Conservation (phyloP, 2,329 filamentous ascomycete genomes). For the Elsinoe arachidis region DNA sequence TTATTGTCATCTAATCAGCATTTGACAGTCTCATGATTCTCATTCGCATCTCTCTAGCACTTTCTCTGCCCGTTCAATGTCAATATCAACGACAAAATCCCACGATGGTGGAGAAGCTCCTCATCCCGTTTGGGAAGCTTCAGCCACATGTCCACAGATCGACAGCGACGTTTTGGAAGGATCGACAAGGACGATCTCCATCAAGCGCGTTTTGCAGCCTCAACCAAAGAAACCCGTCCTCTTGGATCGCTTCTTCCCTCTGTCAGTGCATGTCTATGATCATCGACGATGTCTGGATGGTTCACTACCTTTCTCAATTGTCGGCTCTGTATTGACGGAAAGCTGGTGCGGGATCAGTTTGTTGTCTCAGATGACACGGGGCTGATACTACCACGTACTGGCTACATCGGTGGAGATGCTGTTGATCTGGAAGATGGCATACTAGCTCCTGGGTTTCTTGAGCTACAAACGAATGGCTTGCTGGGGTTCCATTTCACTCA, state of each 20-base stretch:
- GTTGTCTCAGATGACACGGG: constrained; percentile 39
- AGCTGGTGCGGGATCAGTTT: constrained; percentile 36
- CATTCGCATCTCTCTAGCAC: background rate
- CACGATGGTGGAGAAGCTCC: constrained; percentile 1
- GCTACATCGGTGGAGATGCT: constrained; percentile 37
- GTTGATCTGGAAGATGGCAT: constrained; percentile 43
- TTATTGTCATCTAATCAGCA: background rate
- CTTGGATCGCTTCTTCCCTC: background rate
- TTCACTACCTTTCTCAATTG: constrained; percentile 41
- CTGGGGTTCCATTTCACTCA: constrained; percentile 48
- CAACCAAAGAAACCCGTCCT: background rate
- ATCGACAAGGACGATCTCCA: background rate
- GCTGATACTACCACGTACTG: constrained; percentile 33
- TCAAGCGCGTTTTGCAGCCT: constrained; percentile 2
- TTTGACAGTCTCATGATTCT: background rate
- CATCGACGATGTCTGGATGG: constrained; percentile 25
- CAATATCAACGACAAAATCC: background rate
- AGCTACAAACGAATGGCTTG: constrained; percentile 48
- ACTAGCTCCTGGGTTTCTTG: constrained; percentile 47
- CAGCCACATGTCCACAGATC: constrained; percentile 1
- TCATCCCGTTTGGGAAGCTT: background rate
- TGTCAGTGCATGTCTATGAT: background rate
- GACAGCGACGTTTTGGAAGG: background rate
- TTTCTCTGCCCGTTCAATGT: background rate
- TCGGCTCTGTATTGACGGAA: constrained; percentile 36